A percentile compares a stretch with the other conserved stretches of the same genome.
phyloP scores from a whole-genome alignment of 257 asterid genomes.

The Catharanthus roseus region DNA sequence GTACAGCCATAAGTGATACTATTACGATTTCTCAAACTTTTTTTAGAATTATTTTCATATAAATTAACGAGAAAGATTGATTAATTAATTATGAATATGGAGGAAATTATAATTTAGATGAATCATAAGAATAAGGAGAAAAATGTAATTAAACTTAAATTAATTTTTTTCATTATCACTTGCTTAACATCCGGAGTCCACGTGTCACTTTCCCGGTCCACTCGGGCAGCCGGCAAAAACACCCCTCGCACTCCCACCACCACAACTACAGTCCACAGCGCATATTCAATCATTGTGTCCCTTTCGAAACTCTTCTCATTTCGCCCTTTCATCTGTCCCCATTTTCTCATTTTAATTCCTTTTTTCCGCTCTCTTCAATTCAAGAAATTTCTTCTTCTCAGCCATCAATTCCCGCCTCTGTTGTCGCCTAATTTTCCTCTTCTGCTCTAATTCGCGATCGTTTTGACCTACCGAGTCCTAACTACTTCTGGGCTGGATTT shows the following conservation, averaged over 20 bases:
- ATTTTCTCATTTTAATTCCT: background rate
- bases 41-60: too few species aligned
- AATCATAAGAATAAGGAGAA: too few species aligned
- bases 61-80: too few species aligned
- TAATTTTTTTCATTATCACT: too few species aligned
- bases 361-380: background rate
- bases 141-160: too few species aligned
- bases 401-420: conserved; percentile 17
- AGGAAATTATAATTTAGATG: too few species aligned
- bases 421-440: conserved; percentile 20
- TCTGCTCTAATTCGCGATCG: conserved; percentile 8
- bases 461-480: background rate
- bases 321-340: background rate
- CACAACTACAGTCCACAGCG: background rate
- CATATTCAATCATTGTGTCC: conserved; percentile 10
- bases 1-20: too few species aligned
- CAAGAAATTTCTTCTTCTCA: background rate
- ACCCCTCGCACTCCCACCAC: background rate
- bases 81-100: too few species aligned
- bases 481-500: background rate
- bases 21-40: too few species aligned
- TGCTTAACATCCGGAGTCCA: background rate
- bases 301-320: background rate
- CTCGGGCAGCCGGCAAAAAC: conserved; percentile 5
- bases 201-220: background rate